Percentiles rank a stretch among this genome's conserved stretches.
Conservation (phyloP, 345 rosid species). For the Chamaenerion angustifolium region DNA sequence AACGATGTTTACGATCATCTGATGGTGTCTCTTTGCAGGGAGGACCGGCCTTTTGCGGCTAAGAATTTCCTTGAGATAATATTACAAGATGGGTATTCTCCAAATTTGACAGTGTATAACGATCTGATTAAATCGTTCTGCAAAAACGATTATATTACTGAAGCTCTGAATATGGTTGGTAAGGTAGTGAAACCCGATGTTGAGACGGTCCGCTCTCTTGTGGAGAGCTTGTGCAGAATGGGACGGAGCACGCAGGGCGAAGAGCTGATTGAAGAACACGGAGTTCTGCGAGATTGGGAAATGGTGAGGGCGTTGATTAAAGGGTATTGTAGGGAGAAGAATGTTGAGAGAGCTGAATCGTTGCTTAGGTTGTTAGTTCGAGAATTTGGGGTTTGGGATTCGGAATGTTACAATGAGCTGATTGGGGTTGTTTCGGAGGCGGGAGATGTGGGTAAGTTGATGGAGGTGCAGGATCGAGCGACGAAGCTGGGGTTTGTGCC, state of each 20-base stretch:
- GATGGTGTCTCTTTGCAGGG: slow-evolving; percentile 41
- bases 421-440: slow-evolving; percentile 24
- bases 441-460: slow-evolving; percentile 29
- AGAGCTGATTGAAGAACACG: slow-evolving; percentile 44
- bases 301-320: slow-evolving; percentile 41
- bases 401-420: slow-evolving; percentile 43
- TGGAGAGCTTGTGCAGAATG: slow-evolving; percentile 37
- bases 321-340: slow-evolving; percentile 38
- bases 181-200: slow-evolving; percentile 18
- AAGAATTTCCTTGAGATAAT: slow-evolving; percentile 44
- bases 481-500: slow-evolving; percentile 60
- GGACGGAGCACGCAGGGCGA: slow-evolving; percentile 37
- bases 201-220: slow-evolving; percentile 37
- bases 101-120: slow-evolving; percentile 23
- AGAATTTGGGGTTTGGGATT: slow-evolving; percentile 41
- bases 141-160: slow-evolving; percentile 20
- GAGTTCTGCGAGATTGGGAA: slow-evolving; percentile 32
- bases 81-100: slow-evolving; percentile 25
- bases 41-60: slow-evolving; percentile 78
- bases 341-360: slow-evolving; percentile 47
- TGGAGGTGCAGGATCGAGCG: slow-evolving; percentile 53
- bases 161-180: slow-evolving; percentile 41
- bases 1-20: slow-evolving; percentile 34
- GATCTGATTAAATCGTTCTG: slow-evolving; percentile 48
- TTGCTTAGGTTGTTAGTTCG: slow-evolving; percentile 35